phyloP scores from a whole-genome alignment of 2,329 filamentous ascomycete genomes.

The Cladosporium cucumerinum region DNA sequence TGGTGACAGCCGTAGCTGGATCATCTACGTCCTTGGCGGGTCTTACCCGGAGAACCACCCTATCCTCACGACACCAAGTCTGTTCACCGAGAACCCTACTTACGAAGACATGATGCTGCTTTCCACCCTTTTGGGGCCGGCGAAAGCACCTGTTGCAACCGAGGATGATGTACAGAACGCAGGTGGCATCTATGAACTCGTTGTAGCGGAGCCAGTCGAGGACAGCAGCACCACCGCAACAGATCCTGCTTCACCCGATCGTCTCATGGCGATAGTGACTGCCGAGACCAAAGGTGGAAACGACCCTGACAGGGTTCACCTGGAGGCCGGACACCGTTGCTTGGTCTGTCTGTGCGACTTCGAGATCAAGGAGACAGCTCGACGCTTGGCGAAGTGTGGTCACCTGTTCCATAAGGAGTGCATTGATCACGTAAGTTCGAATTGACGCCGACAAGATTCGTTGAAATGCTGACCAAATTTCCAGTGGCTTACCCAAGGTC shows the following conservation, averaged over 20 bases:
- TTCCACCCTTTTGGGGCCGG: constrained; percentile 63
- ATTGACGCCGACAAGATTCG: neutral
- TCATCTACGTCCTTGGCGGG: constrained; percentile 69
- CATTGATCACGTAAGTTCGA: constrained; percentile 61
- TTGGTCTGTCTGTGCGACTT: constrained; percentile 66
- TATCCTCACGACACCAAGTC: constrained; percentile 64
- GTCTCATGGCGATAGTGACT: constrained; percentile 34
- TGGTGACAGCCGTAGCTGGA: constrained; percentile 60
- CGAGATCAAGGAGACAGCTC: constrained; percentile 58
- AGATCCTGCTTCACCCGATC: constrained; percentile 23
- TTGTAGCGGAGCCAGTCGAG: constrained; percentile 24
- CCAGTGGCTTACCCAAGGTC: constrained; percentile 66
- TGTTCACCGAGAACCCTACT: constrained; percentile 68
- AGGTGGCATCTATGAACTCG: constrained; percentile 57
- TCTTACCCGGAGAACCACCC: constrained; percentile 69
- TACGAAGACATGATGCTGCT: constrained; percentile 71
- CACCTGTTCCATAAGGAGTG: constrained; percentile 67
- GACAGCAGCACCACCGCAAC: constrained; percentile 21
- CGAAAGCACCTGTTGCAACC: constrained; percentile 65
- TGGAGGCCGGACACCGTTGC: constrained; percentile 52
- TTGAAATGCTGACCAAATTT: constrained; percentile 2
- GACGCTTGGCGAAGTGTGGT: constrained; percentile 60
- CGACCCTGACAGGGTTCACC: constrained; percentile 26
- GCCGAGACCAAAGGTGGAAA: constrained; percentile 26
- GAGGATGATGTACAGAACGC: constrained; percentile 62